A percentile compares a stretch with the other conserved stretches of the same genome.
Evolutionary conservation across 306 rosid species (phyloP).

Genomic region (Alnus glutinosa): DNA sequence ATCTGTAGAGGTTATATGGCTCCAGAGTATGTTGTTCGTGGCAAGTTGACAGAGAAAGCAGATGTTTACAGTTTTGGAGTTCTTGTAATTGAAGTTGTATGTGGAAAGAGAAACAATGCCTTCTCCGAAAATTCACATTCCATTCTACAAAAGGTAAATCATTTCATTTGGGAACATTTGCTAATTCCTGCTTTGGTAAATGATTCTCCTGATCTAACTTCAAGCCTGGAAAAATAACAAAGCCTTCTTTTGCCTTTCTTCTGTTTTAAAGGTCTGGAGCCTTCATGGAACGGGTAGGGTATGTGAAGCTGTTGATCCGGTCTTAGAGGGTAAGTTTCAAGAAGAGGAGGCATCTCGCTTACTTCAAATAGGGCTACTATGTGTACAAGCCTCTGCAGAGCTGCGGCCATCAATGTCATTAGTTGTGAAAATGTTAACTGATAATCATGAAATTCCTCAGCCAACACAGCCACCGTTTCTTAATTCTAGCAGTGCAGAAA

Average conservation of each 20-base stretch:
- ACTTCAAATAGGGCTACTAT: slow-evolving; percentile 52
- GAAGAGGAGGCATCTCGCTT: slow-evolving; percentile 40
- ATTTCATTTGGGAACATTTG: neutral
- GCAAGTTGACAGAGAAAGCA: slow-evolving; percentile 70
- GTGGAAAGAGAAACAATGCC: slow-evolving; percentile 53
- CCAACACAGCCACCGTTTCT: slow-evolving; percentile 59
- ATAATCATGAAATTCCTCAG: slow-evolving; percentile 36
- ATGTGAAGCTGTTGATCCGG: slow-evolving; percentile 40
- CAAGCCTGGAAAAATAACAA: neutral
- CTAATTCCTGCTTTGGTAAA: neutral
- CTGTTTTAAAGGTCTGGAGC: slow-evolving; percentile 40
- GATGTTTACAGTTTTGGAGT: slow-evolving; percentile 80
- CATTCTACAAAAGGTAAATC: slow-evolving; percentile 39
- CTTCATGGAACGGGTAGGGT: slow-evolving; percentile 38
- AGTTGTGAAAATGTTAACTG: slow-evolving; percentile 44
- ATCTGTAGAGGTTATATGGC: slow-evolving; percentile 74
- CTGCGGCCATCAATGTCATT: slow-evolving; percentile 50
- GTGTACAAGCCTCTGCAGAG: slow-evolving; percentile 61
- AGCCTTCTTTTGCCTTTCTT: neutral
- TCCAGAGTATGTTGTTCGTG: slow-evolving; percentile 66
- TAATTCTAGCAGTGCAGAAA: slow-evolving; percentile 23
- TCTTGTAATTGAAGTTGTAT: slow-evolving; percentile 52
- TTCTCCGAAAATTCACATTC: slow-evolving; percentile 29
- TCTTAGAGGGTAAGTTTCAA: slow-evolving; percentile 31
- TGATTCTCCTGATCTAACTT: neutral